phyloP scores from a whole-genome alignment of 306 rosid genomes.

The Malus orientalis region DNA sequence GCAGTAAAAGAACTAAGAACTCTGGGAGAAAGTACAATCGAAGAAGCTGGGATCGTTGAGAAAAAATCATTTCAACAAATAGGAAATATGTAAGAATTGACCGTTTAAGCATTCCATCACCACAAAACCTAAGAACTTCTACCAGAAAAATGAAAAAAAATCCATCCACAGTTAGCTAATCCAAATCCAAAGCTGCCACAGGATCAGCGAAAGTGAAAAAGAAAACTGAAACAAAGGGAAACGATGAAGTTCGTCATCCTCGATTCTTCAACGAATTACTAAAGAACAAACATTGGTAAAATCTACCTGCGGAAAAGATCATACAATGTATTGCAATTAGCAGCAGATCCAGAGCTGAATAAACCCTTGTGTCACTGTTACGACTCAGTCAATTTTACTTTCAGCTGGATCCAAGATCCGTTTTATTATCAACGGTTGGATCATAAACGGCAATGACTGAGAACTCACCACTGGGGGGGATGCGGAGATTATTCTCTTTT shows the following conservation, averaged over 20 bases:
- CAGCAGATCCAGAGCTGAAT: background rate
- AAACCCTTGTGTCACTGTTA: background rate
- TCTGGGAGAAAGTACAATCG: background rate
- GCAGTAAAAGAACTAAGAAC: background rate
- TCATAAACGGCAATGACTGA: constrained; percentile 2
- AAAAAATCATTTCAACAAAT: background rate
- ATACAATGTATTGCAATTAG: background rate
- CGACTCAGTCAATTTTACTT: background rate
- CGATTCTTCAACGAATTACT: constrained; percentile 7
- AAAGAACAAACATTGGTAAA: constrained; percentile 6
- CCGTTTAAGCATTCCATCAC: constrained; percentile 2
- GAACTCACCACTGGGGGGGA: constrained; percentile 5
- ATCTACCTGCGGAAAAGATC: constrained; percentile 9
- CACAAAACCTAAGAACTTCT: background rate
- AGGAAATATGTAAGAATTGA: background rate
- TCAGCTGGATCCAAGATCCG: background rate
- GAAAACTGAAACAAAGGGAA: background rate
- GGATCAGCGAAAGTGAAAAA: background rate
- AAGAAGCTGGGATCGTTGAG: background rate
- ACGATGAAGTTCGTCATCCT: background rate
- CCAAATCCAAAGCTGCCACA: background rate
- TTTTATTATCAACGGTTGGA: constrained; percentile 5
- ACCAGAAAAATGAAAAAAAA: background rate
- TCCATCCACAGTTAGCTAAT: constrained; percentile 5
- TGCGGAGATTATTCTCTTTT: background rate